These are phyloP conservation scores for Pelargonium exstipulatum DNA, from an alignment of 441 rosid genomes.

Conservation along the genomic window DNA sequence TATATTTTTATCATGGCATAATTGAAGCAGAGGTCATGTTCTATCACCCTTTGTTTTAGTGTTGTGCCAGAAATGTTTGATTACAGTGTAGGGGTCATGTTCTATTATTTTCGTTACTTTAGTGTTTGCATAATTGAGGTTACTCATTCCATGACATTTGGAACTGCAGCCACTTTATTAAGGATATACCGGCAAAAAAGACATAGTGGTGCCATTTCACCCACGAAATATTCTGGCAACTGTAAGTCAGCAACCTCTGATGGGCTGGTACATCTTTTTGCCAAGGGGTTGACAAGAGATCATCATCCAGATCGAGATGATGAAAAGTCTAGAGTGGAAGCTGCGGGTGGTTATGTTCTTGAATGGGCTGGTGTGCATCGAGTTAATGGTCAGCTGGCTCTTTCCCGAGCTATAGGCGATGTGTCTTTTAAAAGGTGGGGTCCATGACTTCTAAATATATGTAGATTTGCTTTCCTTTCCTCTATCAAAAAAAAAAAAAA, in stretches of 20 bases:
- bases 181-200: slow-evolving; percentile 66
- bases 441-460: slow-evolving; percentile 3
- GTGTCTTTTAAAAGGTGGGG: slow-evolving; percentile 57
- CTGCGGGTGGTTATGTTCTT: slow-evolving; percentile 82
- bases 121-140: slow-evolving; percentile 9
- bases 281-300: slow-evolving; percentile 73
- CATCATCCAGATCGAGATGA: slow-evolving; percentile 92
- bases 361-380: slow-evolving; percentile 77
- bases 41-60: neutral
- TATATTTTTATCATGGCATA: neutral
- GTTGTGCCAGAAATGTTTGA: slow-evolving; percentile 10
- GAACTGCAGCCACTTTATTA: slow-evolving; percentile 61
- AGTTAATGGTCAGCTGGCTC: slow-evolving; percentile 83
- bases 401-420: slow-evolving; percentile 93
- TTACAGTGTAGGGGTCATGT: neutral
- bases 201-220: slow-evolving; percentile 42
- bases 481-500: too few relatives aligned
- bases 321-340: slow-evolving; percentile 81
- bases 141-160: slow-evolving; percentile 23
- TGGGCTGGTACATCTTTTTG: slow-evolving; percentile 49
- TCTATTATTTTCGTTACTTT: neutral
- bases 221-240: slow-evolving; percentile 35
- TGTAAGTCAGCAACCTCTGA: slow-evolving; percentile 37
- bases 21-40: slow-evolving; percentile 8
- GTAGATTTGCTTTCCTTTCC: slow-evolving; percentile 9